phyloP scores from a whole-genome alignment of 768 basidiomycete species.

The Boletus barrowsii region DNA sequence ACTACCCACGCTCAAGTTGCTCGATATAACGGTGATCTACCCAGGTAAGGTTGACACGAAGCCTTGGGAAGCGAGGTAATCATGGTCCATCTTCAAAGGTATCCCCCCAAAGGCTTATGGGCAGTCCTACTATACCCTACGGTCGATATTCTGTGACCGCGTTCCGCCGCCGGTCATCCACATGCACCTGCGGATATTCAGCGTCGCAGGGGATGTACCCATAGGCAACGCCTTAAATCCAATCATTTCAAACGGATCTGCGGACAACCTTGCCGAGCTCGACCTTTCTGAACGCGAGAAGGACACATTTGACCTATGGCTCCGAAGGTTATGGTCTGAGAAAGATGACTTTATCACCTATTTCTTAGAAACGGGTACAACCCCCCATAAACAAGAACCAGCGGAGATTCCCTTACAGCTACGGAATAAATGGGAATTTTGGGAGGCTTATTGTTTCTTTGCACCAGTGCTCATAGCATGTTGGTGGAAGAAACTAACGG shows the following conservation, averaged over 20 bases:
- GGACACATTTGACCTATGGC: slow-evolving; percentile 75
- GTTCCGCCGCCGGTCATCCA: slow-evolving; percentile 83
- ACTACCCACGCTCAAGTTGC: slow-evolving; percentile 69
- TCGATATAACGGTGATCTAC: slow-evolving; percentile 93
- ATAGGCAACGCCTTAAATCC: slow-evolving; percentile 55
- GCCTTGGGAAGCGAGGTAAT: neutral
- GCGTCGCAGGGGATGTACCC: slow-evolving; percentile 64
- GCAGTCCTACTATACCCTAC: slow-evolving; percentile 85
- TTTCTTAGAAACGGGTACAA: slow-evolving; percentile 55
- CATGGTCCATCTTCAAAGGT: slow-evolving; percentile 39
- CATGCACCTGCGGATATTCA: slow-evolving; percentile 80
- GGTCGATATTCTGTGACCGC: slow-evolving; percentile 80
- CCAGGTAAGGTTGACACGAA: slow-evolving; percentile 51
- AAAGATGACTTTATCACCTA: slow-evolving; percentile 79
- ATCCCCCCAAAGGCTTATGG: slow-evolving; percentile 79
- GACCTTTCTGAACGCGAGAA: slow-evolving; percentile 60
- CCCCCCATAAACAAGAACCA: slow-evolving; percentile 32
- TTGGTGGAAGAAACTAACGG: slow-evolving; percentile 42
- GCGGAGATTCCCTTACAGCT: slow-evolving; percentile 62
- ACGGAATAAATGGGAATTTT: slow-evolving; percentile 49
- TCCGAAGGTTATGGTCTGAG: slow-evolving; percentile 74
- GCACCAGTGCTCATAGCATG: slow-evolving; percentile 52
- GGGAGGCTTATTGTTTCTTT: slow-evolving; percentile 72
- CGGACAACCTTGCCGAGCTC: slow-evolving; percentile 36
- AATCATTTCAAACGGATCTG: slow-evolving; percentile 28